Evolutionary conservation across 306 rosid genomes (phyloP), one percentile per base, ranked within the genome.

Genomic region (Cicer arietinum): DNA sequence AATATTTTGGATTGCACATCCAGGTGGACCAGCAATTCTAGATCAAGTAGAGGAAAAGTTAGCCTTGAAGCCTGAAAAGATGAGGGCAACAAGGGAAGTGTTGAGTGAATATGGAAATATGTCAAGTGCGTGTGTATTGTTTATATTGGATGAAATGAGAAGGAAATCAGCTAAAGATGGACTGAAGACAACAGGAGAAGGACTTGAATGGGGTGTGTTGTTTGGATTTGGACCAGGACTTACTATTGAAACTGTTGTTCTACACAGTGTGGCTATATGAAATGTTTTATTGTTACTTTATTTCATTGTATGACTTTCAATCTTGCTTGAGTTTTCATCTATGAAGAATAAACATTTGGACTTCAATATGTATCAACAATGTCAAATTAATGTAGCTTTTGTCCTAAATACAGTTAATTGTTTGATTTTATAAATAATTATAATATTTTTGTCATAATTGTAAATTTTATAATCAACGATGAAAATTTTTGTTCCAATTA

Each of bases 151-250:
- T 40, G 88, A 89, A 41, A 87, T 91, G 88, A 83, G 97, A 64
- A 86, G 20, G 77, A 84, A 77, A 57, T 89, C 92, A 0, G 61
- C 20, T 0, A 30, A 80, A 63, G 16, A 88, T 8, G 88, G 95
- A 48, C 81, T 76, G 0, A 80, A 72, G 51, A 81, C 85, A 13
- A 81, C 85, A 0, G 81, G 85, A 7, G 81, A 81, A 70, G 85
- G 85, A 0, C 81, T 86, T 4, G 97, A 91, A 0, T 91, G 95
- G 97, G 95, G 95, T 4, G 95, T 91, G 5, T 53, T 91, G 0
- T 88, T 91, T 1, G 95, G 95, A 0, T 89, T 91, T 73, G 95
- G 97, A 46, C 97, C 95, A 0, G 97, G 97, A 12, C 91, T 91
- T 0, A 88, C 95, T 0, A 89, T 91, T 0, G 97, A 91, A 50